Percentiles rank a stretch among this genome's conserved stretches.
Evolutionary conservation across 1,284 basidiomycete species (phyloP).

Genomic region (Afroboletus lepidellus): DNA sequence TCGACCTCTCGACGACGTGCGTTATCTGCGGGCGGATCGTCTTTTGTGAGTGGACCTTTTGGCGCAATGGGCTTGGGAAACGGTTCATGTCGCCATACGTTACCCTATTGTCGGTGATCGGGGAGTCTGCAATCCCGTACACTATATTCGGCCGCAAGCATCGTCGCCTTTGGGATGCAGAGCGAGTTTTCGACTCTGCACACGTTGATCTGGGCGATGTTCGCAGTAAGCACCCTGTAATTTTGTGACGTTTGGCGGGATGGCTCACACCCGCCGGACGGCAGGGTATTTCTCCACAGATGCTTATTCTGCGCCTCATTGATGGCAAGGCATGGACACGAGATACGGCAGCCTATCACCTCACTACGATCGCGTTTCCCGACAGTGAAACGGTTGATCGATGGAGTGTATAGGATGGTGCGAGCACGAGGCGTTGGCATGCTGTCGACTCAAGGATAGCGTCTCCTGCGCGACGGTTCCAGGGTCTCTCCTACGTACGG

Average conservation of each 20-base stretch:
- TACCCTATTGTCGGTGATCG: not conserved
- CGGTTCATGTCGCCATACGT: not conserved
- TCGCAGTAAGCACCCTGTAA: not conserved
- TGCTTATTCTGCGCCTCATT: not conserved
- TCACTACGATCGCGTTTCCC: not conserved
- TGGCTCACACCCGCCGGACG: not conserved
- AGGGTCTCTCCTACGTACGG: too few relatives aligned
- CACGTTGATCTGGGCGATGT: not conserved
- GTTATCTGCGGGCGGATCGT: not conserved
- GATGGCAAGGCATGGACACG: not conserved
- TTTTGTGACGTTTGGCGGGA: not conserved
- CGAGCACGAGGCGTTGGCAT: too few relatives aligned
- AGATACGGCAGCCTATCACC: not conserved
- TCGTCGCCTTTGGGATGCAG: not conserved
- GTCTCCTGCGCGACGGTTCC: too few relatives aligned
- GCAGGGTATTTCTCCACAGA: not conserved
- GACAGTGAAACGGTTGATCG: not conserved
- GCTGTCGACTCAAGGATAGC: too few relatives aligned
- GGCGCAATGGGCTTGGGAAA: not conserved
- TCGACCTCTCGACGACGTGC: not conserved
- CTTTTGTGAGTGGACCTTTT: not conserved
- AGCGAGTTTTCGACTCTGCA: not conserved
- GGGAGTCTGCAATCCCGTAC: not conserved
- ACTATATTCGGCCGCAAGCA: not conserved
- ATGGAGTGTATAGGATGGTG: too few relatives aligned